phyloP scores from a whole-genome alignment of 352 stramenopile species.

The Phytophthora agathidicida region DNA sequence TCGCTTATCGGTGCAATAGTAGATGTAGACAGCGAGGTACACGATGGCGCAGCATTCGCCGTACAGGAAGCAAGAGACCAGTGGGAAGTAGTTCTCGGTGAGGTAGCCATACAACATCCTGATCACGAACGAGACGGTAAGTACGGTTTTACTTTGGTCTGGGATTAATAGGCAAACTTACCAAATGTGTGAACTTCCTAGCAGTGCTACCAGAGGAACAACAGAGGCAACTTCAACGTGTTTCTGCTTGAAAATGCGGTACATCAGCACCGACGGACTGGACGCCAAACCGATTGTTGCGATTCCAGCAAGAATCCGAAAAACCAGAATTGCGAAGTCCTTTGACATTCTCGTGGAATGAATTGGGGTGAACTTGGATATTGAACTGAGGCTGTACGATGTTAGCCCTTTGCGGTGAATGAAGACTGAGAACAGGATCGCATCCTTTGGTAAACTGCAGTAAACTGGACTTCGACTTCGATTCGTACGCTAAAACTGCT shows the following conservation, averaged over 20 bases:
- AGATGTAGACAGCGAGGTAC: slow-evolving; percentile 55
- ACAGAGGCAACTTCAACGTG: slow-evolving; percentile 38
- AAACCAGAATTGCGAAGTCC: slow-evolving; percentile 3
- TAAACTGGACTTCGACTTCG: not conserved
- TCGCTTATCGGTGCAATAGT: slow-evolving; percentile 33
- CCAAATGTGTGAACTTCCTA: slow-evolving; percentile 42
- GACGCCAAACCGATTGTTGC: slow-evolving; percentile 25
- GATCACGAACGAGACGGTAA: not conserved
- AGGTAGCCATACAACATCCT: slow-evolving; percentile 52
- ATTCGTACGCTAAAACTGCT: not conserved
- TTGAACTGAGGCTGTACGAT: no score
- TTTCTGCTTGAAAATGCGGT: slow-evolving; percentile 41
- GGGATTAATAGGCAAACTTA: not conserved
- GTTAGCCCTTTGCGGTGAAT: not conserved
- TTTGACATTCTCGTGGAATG: slow-evolving; percentile 7
- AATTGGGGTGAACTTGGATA: not conserved
- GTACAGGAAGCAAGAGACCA: slow-evolving; percentile 41
- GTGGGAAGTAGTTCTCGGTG: slow-evolving; percentile 40
- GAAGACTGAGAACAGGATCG: slow-evolving; percentile 1
- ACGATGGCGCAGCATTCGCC: slow-evolving; percentile 33
- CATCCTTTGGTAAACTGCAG: not conserved
- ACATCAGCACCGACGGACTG: slow-evolving; percentile 36
- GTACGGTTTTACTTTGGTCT: not conserved
- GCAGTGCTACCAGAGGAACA: slow-evolving; percentile 40
- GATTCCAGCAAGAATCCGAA: slow-evolving; percentile 19